These are phyloP conservation scores for Fonsecaea monophora DNA, from an alignment of 2,329 filamentous ascomycete species.

Conservation along the genomic window DNA sequence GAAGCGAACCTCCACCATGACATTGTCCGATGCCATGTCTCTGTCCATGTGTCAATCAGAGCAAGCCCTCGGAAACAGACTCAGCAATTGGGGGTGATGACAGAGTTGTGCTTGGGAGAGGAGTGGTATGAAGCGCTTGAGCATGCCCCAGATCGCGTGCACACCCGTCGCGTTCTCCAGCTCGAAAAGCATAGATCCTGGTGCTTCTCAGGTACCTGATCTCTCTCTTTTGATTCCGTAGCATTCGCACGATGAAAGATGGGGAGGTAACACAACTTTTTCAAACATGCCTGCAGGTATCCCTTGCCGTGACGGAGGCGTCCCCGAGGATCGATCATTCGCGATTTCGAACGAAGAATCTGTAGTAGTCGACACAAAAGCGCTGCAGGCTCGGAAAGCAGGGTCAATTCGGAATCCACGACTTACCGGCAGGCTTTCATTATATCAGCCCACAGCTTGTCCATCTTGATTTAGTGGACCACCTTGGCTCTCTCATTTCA, in stretches of 20 bases:
- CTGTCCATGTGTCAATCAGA: conserved; percentile 22
- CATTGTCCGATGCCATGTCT: conserved; percentile 15
- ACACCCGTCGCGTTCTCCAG: too few relatives aligned
- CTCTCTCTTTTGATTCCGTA: too few relatives aligned
- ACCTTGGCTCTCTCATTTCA: too few relatives aligned
- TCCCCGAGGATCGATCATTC: conserved; percentile 40
- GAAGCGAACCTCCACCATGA: conserved; percentile 5
- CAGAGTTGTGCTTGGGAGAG: too few relatives aligned
- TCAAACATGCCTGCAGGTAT: background rate
- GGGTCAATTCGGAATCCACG: conserved; percentile 79
- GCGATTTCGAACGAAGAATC: conserved; percentile 59
- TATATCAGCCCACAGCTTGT: too few relatives aligned
- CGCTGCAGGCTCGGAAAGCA: conserved; percentile 89
- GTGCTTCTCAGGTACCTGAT: too few relatives aligned
- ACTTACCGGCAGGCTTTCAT: conserved; percentile 48
- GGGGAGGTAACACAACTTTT: background rate
- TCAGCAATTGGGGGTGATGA: too few relatives aligned
- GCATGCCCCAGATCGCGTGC: too few relatives aligned
- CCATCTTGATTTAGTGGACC: too few relatives aligned
- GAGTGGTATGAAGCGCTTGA: too few relatives aligned
- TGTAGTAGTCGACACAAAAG: conserved; percentile 81
- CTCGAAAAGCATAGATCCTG: too few relatives aligned
- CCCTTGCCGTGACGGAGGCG: background rate
- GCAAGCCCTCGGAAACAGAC: too few relatives aligned
- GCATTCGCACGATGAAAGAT: background rate